These are phyloP conservation scores for Gaertneriomyces semiglobifer DNA, from an alignment of 192 early-diverging fungal genomes.

Conservation along the genomic window DNA sequence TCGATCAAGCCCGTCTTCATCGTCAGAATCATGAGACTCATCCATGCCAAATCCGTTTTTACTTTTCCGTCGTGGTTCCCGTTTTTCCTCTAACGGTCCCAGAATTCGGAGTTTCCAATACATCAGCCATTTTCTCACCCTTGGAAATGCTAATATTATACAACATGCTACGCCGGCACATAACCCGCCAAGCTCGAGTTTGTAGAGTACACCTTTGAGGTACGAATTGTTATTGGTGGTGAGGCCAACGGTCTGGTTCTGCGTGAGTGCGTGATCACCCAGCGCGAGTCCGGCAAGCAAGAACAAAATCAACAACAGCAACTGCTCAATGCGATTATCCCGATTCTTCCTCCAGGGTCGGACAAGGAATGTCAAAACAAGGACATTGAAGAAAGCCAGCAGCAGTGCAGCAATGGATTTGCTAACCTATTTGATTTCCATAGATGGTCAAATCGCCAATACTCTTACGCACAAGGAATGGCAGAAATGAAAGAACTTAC, in stretches of 20 bases:
- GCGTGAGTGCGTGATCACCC: background rate
- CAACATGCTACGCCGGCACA: conserved; percentile 1
- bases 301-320: conserved; percentile 17
- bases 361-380: conserved; percentile 8
- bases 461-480: background rate
- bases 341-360: conserved; percentile 20
- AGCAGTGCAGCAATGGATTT: conserved; percentile 16
- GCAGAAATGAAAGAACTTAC: conserved; percentile 8
- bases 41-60: background rate
- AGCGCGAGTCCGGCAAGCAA: conserved; percentile 18
- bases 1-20: background rate
- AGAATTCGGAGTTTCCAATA: conserved; percentile 5
- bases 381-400: conserved; percentile 14
- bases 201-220: background rate
- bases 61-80: background rate
- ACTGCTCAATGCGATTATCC: conserved; percentile 18
- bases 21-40: background rate
- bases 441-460: background rate
- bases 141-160: conserved; percentile 10
- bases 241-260: background rate
- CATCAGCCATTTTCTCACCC: background rate
- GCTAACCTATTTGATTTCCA: conserved; percentile 2
- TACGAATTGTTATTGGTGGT: background rate
- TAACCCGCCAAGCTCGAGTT: conserved; percentile 8
- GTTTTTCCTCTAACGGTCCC: conserved; percentile 15